Evolutionary conservation across 805 yeast genomes (phyloP).

Genomic region (Candida cerambycidarum): DNA sequence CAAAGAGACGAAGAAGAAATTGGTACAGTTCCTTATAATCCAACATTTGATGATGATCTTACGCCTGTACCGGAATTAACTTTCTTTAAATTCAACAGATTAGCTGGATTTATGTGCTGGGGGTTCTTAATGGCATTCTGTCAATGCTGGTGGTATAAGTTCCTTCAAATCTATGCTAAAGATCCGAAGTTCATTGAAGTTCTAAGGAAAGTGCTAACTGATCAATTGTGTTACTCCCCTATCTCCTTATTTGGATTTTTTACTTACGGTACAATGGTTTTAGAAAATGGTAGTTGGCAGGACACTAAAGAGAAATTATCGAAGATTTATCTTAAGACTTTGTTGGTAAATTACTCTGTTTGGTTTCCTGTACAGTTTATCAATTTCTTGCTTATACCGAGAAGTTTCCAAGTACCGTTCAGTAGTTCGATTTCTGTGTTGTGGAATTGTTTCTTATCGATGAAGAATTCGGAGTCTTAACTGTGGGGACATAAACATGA

Average conservation of each 20-base stretch:
- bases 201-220: constrained; percentile 82
- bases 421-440: constrained; percentile 81
- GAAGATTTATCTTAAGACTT: constrained; percentile 64
- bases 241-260: constrained; percentile 77
- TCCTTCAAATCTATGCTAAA: constrained; percentile 76
- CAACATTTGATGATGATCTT: constrained; percentile 7
- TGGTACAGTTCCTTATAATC: constrained; percentile 12
- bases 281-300: constrained; percentile 69
- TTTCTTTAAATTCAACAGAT: constrained; percentile 63
- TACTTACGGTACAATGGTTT: constrained; percentile 76
- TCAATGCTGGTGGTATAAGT: constrained; percentile 87
- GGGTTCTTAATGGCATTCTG: constrained; percentile 79
- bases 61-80: constrained; percentile 23
- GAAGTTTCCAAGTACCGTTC: constrained; percentile 83
- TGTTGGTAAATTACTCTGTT: constrained; percentile 66
- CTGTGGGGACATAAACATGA: too few relatives aligned
- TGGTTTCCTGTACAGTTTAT: constrained; percentile 84
- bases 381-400: constrained; percentile 69
- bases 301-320: constrained; percentile 65
- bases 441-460: constrained; percentile 92
- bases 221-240: constrained; percentile 89
- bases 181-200: constrained; percentile 85
- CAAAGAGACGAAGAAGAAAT: constrained; percentile 24
- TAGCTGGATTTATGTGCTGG: constrained; percentile 82
- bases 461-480: constrained; percentile 51